Evolutionary conservation across 2,329 filamentous ascomycete species (phyloP).

Genomic region (Phaeosphaeriaceae sp.): DNA sequence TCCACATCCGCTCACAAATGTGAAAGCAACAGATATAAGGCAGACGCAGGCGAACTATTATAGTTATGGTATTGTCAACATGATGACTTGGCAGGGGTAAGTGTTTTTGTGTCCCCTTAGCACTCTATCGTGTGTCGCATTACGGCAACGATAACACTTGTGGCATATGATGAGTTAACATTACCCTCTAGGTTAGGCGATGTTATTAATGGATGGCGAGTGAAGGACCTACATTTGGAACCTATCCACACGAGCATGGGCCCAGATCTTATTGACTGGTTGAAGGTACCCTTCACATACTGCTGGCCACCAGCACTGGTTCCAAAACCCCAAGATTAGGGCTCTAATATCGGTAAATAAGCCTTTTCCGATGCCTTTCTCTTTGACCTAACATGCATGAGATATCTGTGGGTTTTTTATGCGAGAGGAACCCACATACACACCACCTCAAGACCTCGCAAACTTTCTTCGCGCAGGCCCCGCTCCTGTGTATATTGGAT

Average conservation of each 20-base stretch:
- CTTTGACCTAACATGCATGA: background rate
- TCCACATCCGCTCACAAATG: slow-evolving; percentile 58
- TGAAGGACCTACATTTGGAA: slow-evolving; percentile 49
- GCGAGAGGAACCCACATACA: slow-evolving; percentile 45
- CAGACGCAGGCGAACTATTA: slow-evolving; percentile 49
- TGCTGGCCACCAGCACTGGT: slow-evolving; percentile 53
- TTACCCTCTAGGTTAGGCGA: slow-evolving; percentile 45
- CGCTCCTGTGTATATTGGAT: slow-evolving; percentile 62
- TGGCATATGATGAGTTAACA: too few species aligned
- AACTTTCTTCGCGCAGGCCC: slow-evolving; percentile 57
- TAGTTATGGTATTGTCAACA: slow-evolving; percentile 55
- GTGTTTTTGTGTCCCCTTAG: background rate
- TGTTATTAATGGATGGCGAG: slow-evolving; percentile 54
- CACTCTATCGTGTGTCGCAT: background rate
- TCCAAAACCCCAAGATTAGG: slow-evolving; percentile 27
- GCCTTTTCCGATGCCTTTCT: background rate
- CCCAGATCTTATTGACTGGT: slow-evolving; percentile 43
- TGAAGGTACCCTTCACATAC: slow-evolving; percentile 53
- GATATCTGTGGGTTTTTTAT: slow-evolving; percentile 57
- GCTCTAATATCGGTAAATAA: slow-evolving; percentile 6
- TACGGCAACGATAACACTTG: too few species aligned
- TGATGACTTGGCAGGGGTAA: slow-evolving; percentile 56
- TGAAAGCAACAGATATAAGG: slow-evolving; percentile 44
- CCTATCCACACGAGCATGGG: slow-evolving; percentile 46
- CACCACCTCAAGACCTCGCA: slow-evolving; percentile 47